Evolutionary conservation across 768 basidiomycete species (phyloP).

Genomic region (Hypholoma sublateritium): DNA sequence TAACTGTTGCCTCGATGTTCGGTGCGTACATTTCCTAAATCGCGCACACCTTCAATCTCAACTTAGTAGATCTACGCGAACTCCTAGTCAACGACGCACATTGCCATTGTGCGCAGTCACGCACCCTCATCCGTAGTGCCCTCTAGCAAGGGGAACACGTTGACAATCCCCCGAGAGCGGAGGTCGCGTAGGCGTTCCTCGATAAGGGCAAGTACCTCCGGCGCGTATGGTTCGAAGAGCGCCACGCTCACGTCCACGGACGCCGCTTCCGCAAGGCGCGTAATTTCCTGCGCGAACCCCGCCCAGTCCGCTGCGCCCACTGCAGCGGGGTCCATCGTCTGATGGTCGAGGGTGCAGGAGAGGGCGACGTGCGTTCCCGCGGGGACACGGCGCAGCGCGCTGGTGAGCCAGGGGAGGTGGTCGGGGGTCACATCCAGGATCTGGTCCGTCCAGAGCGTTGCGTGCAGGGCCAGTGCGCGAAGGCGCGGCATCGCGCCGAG

Average conservation of each 20-base stretch:
- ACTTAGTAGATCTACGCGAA: too few species aligned
- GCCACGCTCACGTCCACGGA: background rate
- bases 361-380: background rate
- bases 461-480: background rate
- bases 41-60: too few species aligned
- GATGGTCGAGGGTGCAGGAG: background rate
- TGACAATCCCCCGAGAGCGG: background rate
- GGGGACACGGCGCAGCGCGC: background rate
- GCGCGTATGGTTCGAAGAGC: background rate
- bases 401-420: background rate
- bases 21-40: too few species aligned
- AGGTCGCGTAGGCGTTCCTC: background rate
- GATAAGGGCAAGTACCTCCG: background rate
- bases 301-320: background rate
- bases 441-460: background rate
- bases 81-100: too few species aligned
- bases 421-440: background rate
- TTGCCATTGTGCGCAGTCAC: too few species aligned
- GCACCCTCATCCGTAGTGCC: background rate
- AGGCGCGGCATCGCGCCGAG: background rate
- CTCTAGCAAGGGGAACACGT: background rate
- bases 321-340: background rate
- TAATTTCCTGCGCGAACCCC: background rate
- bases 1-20: too few species aligned
- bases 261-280: background rate